A percentile compares a stretch with the other conserved stretches of the same genome.
phyloP scores from a whole-genome alignment of 805 yeast genomes.

The Nakazawaea ambrosiae region DNA sequence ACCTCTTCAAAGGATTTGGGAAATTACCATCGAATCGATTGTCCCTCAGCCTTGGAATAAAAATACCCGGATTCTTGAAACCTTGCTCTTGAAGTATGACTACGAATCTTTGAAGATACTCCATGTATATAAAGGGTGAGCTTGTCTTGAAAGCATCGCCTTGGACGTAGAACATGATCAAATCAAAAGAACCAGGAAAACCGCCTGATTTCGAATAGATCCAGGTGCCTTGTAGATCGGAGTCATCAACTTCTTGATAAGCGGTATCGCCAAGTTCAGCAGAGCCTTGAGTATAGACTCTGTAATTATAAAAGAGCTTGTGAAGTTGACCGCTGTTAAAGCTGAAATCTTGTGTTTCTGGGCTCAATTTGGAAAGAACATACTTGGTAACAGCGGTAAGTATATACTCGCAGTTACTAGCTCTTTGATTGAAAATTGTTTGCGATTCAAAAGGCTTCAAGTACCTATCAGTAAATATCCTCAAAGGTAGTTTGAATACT shows the following conservation, averaged over 20 bases:
- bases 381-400: constrained; percentile 15
- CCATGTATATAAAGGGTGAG: constrained; percentile 33
- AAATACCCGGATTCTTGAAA: constrained; percentile 38
- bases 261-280: constrained; percentile 27
- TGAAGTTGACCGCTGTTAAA: constrained; percentile 10
- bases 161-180: constrained; percentile 36
- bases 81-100: constrained; percentile 40
- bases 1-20: constrained; percentile 21
- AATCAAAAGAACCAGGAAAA: constrained; percentile 23
- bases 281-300: constrained; percentile 25
- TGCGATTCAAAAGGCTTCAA: constrained; percentile 25
- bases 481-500: constrained; percentile 19
- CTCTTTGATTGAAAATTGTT: constrained; percentile 21
- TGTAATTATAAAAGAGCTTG: constrained; percentile 22
- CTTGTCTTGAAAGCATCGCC: constrained; percentile 31
- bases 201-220: constrained; percentile 23
- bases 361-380: neutral
- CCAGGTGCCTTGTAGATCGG: constrained; percentile 25
- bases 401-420: constrained; percentile 21
- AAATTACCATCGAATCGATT: constrained; percentile 14
- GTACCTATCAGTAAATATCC: constrained; percentile 20
- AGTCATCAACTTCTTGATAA: constrained; percentile 11
- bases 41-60: constrained; percentile 22
- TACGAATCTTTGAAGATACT: constrained; percentile 34
- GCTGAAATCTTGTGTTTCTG: no score